Percentiles rank a stretch among this genome's conserved stretches.
These are phyloP conservation scores for Cardiospermum halicacabum DNA, from an alignment of 345 rosid genomes.

Conservation along the genomic window DNA sequence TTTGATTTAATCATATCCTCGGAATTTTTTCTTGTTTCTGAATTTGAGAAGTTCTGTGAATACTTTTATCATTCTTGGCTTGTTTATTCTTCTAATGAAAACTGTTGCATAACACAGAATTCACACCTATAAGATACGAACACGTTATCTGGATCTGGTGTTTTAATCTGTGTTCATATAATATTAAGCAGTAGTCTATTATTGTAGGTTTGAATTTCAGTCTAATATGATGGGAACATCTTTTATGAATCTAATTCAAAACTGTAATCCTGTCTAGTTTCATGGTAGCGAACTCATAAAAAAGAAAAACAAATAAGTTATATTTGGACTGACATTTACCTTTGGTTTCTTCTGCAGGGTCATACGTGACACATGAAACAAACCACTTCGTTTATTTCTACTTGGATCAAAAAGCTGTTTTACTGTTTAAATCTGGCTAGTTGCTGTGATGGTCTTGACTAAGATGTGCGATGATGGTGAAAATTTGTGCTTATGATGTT, in stretches of 20 bases:
- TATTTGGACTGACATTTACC: slow-evolving; percentile 2
- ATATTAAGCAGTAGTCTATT: background rate
- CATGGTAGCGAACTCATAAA: no score
- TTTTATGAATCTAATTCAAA: background rate
- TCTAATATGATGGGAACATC: background rate
- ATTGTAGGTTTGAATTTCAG: background rate
- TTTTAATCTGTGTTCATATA: background rate
- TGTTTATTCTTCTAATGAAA: background rate
- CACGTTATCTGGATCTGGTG: background rate
- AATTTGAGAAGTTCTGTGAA: background rate
- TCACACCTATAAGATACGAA: background rate
- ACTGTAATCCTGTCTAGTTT: no score
- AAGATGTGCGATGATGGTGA: slow-evolving; percentile 10
- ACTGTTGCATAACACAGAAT: background rate
- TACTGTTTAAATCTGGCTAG: slow-evolving; percentile 92
- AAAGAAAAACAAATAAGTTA: no score
- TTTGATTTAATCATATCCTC: background rate
- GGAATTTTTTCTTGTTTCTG: slow-evolving; percentile 1
- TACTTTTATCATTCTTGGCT: background rate
- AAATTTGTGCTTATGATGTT: slow-evolving; percentile 9
- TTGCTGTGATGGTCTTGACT: slow-evolving; percentile 1
- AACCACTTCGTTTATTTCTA: slow-evolving; percentile 95
- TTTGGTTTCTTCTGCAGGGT: slow-evolving; percentile 47
- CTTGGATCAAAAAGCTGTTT: slow-evolving; percentile 86
- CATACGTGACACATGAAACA: slow-evolving; percentile 96